Percentiles rank a stretch among this genome's conserved stretches.
phyloP scores from a whole-genome alignment of 1,284 basidiomycete species.

The Malassezia arunalokei region DNA sequence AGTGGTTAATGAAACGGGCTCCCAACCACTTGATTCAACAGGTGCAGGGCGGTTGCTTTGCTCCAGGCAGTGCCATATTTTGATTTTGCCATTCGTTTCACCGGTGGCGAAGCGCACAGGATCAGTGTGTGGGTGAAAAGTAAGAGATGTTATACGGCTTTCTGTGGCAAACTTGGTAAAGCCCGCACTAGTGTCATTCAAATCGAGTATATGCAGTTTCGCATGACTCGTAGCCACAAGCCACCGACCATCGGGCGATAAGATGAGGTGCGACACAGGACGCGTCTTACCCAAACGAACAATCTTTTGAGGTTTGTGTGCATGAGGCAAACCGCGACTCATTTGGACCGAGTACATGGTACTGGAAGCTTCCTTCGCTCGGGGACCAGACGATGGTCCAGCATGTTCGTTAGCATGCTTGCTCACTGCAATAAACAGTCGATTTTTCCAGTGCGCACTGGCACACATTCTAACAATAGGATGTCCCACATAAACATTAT shows the following conservation, averaged over 20 bases:
- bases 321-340: slow-evolving; percentile 3
- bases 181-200: slow-evolving; percentile 26
- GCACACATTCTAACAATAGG: slow-evolving; percentile 63
- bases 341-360: slow-evolving; percentile 28
- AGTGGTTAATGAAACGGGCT: slow-evolving; percentile 57
- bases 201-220: slow-evolving; percentile 61
- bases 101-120: slow-evolving; percentile 74
- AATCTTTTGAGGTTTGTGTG: slow-evolving; percentile 46
- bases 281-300: slow-evolving; percentile 51
- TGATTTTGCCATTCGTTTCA: slow-evolving; percentile 69
- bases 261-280: slow-evolving; percentile 48
- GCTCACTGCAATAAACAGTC: slow-evolving; percentile 58
- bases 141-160: slow-evolving; percentile 61
- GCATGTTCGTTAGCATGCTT: slow-evolving; percentile 46
- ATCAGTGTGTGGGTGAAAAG: slow-evolving; percentile 75
- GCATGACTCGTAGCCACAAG: slow-evolving; percentile 66
- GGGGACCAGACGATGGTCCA: not conserved
- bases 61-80: slow-evolving; percentile 77
- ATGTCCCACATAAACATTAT: slow-evolving; percentile 50
- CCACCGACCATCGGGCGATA: slow-evolving; percentile 69
- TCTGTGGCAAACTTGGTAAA: slow-evolving; percentile 68
- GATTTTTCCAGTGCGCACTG: slow-evolving; percentile 57
- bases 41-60: slow-evolving; percentile 48
- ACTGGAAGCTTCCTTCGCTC: slow-evolving; percentile 8
- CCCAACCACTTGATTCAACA: slow-evolving; percentile 48